Percentiles rank a stretch among this genome's conserved stretches.
These are phyloP conservation scores for Termitomyces titanicus DNA, from an alignment of 768 basidiomycete genomes.

Conservation along the genomic window DNA sequence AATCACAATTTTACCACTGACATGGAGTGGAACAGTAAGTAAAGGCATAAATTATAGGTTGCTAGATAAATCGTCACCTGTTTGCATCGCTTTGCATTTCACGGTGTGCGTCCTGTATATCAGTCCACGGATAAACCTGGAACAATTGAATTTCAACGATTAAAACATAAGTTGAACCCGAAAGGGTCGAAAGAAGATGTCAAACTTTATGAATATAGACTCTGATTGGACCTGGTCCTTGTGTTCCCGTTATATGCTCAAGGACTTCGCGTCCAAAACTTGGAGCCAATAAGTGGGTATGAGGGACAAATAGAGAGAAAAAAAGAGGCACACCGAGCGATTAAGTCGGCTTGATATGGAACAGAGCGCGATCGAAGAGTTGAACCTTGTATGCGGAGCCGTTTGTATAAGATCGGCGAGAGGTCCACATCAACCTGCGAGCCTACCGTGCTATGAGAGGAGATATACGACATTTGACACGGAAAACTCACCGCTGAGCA, in stretches of 20 bases:
- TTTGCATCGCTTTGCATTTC: conserved; percentile 78
- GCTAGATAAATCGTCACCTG: conserved; percentile 26
- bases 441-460: conserved; percentile 35
- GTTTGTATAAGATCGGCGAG: conserved; percentile 71
- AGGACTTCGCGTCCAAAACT: conserved; percentile 58
- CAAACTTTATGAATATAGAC: conserved; percentile 76
- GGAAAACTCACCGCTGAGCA: conserved; percentile 56
- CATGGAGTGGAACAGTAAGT: background rate
- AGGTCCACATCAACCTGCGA: conserved; percentile 53
- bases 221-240: conserved; percentile 58
- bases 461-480: background rate
- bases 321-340: conserved; percentile 41
- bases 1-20: conserved; percentile 45
- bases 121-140: conserved; percentile 76
- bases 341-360: conserved; percentile 76
- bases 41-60: background rate
- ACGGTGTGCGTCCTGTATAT: conserved; percentile 75
- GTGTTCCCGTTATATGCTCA: conserved; percentile 51
- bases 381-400: conserved; percentile 84
- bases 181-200: conserved; percentile 2
- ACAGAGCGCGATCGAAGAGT: conserved; percentile 73
- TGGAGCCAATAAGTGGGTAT: background rate
- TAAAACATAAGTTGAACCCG: background rate
- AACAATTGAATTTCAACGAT: conserved; percentile 1
- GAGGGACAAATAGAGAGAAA: background rate